These are phyloP conservation scores for Monosporascus sp. DNA, from an alignment of 2,329 filamentous ascomycete species.

Conservation along the genomic window DNA sequence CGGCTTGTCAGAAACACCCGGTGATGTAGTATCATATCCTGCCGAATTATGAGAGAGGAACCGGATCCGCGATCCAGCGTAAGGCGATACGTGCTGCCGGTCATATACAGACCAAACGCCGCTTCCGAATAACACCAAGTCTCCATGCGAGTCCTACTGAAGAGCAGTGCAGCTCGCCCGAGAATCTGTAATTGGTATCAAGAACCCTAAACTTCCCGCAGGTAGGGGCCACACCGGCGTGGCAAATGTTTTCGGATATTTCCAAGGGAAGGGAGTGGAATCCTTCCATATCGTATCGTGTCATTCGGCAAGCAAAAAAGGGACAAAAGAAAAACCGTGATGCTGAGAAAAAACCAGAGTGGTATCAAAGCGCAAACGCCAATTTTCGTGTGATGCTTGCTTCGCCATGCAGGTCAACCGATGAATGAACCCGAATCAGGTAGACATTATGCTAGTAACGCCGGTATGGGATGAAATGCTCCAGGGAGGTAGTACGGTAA, in stretches of 20 bases:
- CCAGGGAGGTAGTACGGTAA: slow-evolving; percentile 9
- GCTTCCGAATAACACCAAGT: background rate
- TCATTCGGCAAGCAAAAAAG: background rate
- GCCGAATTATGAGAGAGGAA: background rate
- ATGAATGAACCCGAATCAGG: slow-evolving; percentile 27
- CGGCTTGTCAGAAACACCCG: background rate
- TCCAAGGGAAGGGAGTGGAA: background rate
- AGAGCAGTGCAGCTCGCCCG: background rate
- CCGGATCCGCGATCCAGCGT: background rate
- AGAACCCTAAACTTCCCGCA: background rate
- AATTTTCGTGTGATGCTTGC: slow-evolving; percentile 33
- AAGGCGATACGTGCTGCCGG: background rate
- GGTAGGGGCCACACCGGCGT: background rate
- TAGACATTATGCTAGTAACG: slow-evolving; percentile 33
- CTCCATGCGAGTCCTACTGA: background rate
- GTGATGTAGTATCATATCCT: background rate
- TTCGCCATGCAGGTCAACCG: slow-evolving; percentile 32
- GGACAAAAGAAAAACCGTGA: slow-evolving; percentile 28
- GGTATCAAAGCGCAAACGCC: slow-evolving; percentile 35
- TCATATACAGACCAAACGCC: background rate
- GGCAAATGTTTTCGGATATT: background rate
- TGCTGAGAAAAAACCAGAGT: slow-evolving; percentile 29
- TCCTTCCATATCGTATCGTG: background rate
- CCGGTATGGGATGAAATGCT: slow-evolving; percentile 22
- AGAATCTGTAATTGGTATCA: background rate